Base-by-base conservation (phyloP, 2,329 filamentous ascomycete species). In the Setomelanomma holmii region DNA sequence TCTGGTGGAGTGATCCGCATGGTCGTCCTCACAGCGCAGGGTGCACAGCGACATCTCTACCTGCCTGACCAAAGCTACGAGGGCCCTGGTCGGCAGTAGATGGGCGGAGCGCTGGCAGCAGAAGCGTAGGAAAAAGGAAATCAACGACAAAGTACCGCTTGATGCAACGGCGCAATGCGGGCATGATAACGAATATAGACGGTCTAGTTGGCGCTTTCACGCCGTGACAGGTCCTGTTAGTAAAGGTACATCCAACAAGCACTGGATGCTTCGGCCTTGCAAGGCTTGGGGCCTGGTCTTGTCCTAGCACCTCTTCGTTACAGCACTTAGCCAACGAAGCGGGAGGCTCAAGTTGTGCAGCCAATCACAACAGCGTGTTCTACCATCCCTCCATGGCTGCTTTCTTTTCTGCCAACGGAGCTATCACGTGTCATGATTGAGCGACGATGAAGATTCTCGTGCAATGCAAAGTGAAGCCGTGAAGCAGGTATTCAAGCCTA, bases 1-100 rank as follows among this genome's bases (percentile, higher is more conserved):
- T 98, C 95, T 3, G 95, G 95, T 63, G 95, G 95, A 80, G 95
- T 99, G 55, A 99, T 99, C 71, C 87, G 95, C 66, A 91, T 99
- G 90, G 93, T 98, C 57, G 95, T 99, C 53, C 80, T 99, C 78
- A 99, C 93, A 58, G 87, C 87, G 68, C 86, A 89, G 72, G 95
- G 95, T 30, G 93, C 93, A 5, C 87, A 95, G 78, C 86, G 95
- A 79, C 95, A 98, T 81, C 79, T 99, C 74, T 99, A 98, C 77
- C 84, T 99, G 71, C 95, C 95, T 38, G 93, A 99, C 80, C 68
- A 74, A 56, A 90, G 89, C 70, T 99, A 99, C 80, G 82, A 84
- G 60, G 90, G 86, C 74, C 93, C 83, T 63, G 89, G 84, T 74
- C 82, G 78, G 68, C 77, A 82, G 63, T 74, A 72, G 63, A 20